These are phyloP conservation scores for Trametes maxima DNA, from an alignment of 768 basidiomycete genomes.

Conservation along the genomic window DNA sequence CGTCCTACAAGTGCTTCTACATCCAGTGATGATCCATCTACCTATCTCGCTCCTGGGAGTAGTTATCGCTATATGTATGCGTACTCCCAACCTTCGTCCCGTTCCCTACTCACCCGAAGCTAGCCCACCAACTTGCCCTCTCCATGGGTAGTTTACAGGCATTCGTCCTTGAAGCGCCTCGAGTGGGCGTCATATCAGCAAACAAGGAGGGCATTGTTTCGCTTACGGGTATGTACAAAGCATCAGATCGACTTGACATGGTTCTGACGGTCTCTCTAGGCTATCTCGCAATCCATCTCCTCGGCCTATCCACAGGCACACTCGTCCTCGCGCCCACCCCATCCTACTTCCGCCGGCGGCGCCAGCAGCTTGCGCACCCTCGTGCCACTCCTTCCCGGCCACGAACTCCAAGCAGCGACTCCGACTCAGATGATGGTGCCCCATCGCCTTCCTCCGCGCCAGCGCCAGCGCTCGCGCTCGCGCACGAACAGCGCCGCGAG, in stretches of 20 bases:
- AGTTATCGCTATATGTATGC: constrained; percentile 58
- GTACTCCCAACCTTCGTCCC: neutral
- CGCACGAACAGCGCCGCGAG: constrained; percentile 47
- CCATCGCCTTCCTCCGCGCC: neutral
- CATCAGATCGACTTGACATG: neutral
- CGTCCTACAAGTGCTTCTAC: constrained; percentile 65
- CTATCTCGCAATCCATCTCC: constrained; percentile 86
- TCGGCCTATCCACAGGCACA: constrained; percentile 83
- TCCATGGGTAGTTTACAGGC: constrained; percentile 55
- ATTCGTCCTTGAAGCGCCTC: constrained; percentile 67
- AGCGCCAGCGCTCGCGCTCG: neutral
- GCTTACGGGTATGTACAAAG: constrained; percentile 54
- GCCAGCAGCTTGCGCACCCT: constrained; percentile 33
- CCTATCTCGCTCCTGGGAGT: constrained; percentile 68
- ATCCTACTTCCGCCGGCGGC: constrained; percentile 64
- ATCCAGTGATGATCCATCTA: constrained; percentile 60
- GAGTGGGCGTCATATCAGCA: constrained; percentile 63
- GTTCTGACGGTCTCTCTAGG: constrained; percentile 44
- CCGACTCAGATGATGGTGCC: constrained; percentile 23
- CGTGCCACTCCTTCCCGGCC: neutral
- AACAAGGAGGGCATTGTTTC: constrained; percentile 95
- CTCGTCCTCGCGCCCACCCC: constrained; percentile 79
- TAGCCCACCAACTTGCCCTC: constrained; percentile 75
- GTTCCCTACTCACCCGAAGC: neutral
- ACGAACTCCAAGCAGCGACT: constrained; percentile 23